phyloP scores from a whole-genome alignment of 2,329 filamentous ascomycete genomes.

The Thelonectria discophora region DNA sequence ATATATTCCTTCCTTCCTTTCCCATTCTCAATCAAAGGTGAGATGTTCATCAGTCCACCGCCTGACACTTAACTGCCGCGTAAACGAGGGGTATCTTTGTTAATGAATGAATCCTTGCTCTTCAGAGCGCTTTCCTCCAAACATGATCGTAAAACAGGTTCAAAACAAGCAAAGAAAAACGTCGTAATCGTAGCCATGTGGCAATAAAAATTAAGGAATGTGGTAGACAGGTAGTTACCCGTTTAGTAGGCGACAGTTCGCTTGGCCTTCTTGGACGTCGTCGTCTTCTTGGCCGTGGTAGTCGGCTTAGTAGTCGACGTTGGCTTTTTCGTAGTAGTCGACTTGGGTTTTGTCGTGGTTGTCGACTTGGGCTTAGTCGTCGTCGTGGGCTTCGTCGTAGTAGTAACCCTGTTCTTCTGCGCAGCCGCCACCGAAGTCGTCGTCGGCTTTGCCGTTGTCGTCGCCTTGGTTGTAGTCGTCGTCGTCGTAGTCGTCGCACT shows the following conservation, averaged over 20 bases:
- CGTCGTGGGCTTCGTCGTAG: no score
- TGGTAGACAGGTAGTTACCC: not conserved
- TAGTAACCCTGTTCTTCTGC: conserved; percentile 4
- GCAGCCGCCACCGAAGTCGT: not conserved
- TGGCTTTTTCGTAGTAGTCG: no score
- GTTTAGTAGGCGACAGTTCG: not conserved
- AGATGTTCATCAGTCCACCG: not conserved
- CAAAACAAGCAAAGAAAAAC: not conserved
- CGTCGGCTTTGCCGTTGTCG: not conserved
- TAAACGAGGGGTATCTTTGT: not conserved
- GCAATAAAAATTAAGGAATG: not conserved
- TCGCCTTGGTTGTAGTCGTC: not conserved
- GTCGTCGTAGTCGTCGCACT: not conserved
- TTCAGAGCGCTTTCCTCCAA: not conserved
- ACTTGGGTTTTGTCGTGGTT: no score
- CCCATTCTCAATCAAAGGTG: not conserved
- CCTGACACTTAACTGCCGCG: not conserved
- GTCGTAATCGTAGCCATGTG: not conserved
- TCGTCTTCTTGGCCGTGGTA: not conserved
- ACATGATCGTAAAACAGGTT: not conserved
- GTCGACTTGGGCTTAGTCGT: no score
- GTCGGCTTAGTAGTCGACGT: not conserved
- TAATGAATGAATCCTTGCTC: not conserved
- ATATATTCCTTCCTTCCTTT: not conserved
- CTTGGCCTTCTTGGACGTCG: not conserved